Base-by-base conservation (phyloP, 1,284 basidiomycete genomes). In the Erythrobasidium hasegawianum region DNA sequence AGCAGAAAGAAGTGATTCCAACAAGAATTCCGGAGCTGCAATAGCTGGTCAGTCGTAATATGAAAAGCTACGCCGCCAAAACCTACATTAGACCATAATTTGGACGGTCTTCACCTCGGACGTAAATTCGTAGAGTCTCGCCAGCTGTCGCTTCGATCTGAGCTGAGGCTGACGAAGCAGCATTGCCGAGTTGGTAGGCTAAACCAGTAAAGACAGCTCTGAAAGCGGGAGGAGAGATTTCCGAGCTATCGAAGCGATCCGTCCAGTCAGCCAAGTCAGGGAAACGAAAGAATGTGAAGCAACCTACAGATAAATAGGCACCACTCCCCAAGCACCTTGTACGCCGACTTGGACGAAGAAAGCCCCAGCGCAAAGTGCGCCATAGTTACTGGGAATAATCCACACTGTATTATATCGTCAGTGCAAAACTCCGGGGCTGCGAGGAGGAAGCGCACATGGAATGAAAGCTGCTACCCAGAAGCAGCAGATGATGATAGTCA, bases 171-270 rank as follows among this genome's bases (percentile, higher is more conserved):
- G 87, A 85, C 0, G 88, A 90, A 8, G 94, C 85, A 87, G 95
- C 95, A 72, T 78, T 80, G 65, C 78, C 78, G 43, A 77, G 71
- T 43, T 60, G 65, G 52, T 61, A 97, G 0, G 89, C 87, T 0
- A 95, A 84, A 71, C 94, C 94, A 20, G 88, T 87, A 82, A 95
- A 97, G 0, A 90, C 89, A 8, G 92, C 90, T 60, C 94, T 83
- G 83, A 96, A 97, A 0, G 90, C 91, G 0, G 92, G 86, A 0
- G 93, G 91, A 0, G 89, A 87, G 78, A 94, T 86, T 78, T 97
- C 95, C 2, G 87, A 83, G n/a, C 33, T 33, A 11, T n/a, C 96
- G 81, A 76, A 88, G 86, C 73, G 92, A 89, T 1, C 89, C 89
- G 71, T 90, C 87, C 80, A 87, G 72, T 57, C 39, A 20, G 1